These are phyloP conservation scores for Hypoxylon perforatum DNA, from an alignment of 495 filamentous ascomycete species.

Conservation along the genomic window DNA sequence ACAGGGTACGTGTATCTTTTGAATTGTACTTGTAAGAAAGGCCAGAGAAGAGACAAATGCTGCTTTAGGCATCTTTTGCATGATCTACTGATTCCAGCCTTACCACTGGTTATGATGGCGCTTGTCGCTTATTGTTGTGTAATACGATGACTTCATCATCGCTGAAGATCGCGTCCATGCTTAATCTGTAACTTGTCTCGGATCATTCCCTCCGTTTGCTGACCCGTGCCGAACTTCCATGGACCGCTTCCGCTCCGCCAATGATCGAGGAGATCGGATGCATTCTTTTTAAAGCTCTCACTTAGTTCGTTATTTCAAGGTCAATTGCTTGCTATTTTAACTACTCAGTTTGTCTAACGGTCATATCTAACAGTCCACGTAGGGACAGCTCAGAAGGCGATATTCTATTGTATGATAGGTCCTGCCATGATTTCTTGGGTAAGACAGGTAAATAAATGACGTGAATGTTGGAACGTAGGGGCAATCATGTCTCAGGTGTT, in stretches of 20 bases:
- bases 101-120: slow-evolving; percentile 11
- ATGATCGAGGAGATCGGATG: slow-evolving; percentile 20
- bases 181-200: slow-evolving; percentile 1
- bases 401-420: too few relatives aligned
- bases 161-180: background rate
- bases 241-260: slow-evolving; percentile 2
- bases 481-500: too few relatives aligned
- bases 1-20: background rate
- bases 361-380: background rate
- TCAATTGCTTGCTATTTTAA: background rate
- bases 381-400: too few relatives aligned
- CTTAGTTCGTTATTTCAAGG: background rate
- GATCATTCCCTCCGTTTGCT: background rate
- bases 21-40: background rate
- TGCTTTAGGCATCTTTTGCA: background rate
- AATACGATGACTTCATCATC: slow-evolving; percentile 32
- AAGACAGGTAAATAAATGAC: too few relatives aligned
- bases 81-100: slow-evolving; percentile 5
- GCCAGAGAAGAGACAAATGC: background rate
- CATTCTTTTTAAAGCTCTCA: background rate
- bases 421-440: too few relatives aligned
- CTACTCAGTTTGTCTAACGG: background rate
- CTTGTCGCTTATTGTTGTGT: slow-evolving; percentile 25
- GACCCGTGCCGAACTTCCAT: slow-evolving; percentile 14
- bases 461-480: too few relatives aligned